Evolutionary conservation across 176 grass and related monocot genomes (phyloP).

Genomic region (Pontederia crassipes): DNA sequence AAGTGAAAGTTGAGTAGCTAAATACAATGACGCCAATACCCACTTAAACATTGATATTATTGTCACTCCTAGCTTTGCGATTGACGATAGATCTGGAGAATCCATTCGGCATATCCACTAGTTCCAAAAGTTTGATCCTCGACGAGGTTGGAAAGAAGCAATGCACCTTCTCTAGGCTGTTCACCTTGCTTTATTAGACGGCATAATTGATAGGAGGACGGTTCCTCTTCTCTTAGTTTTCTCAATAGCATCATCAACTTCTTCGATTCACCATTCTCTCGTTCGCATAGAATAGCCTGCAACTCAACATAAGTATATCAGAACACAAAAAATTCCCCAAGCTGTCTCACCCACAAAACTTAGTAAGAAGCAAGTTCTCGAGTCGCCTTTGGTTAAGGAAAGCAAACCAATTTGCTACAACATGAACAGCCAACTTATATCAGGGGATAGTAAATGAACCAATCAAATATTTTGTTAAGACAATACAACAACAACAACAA

Average conservation of each 20-base stretch:
- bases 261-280: conserved; percentile 43
- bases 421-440: too few species aligned
- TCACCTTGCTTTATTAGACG: conserved; percentile 78
- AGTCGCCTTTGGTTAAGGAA: too few species aligned
- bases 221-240: conserved; percentile 46
- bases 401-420: too few species aligned
- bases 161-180: conserved; percentile 79
- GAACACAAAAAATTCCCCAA: neutral
- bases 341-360: neutral
- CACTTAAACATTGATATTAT: too few species aligned
- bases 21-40: too few species aligned
- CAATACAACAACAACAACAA: too few species aligned
- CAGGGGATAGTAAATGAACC: too few species aligned
- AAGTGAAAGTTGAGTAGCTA: too few species aligned
- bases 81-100: conserved; percentile 81
- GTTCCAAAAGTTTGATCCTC: conserved; percentile 80
- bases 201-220: conserved; percentile 53
- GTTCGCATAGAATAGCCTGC: conserved; percentile 49
- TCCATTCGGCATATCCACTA: conserved; percentile 74
- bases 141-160: conserved; percentile 72
- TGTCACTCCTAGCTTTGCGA: conserved; percentile 38
- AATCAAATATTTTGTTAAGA: too few species aligned
- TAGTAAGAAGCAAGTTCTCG: neutral
- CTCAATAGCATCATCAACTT: conserved; percentile 47
- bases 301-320: conserved; percentile 6